Percentiles rank a stretch among this genome's conserved stretches.
Evolutionary conservation across 345 rosid species (phyloP).

Genomic region (Bruguiera gymnorhiza): DNA sequence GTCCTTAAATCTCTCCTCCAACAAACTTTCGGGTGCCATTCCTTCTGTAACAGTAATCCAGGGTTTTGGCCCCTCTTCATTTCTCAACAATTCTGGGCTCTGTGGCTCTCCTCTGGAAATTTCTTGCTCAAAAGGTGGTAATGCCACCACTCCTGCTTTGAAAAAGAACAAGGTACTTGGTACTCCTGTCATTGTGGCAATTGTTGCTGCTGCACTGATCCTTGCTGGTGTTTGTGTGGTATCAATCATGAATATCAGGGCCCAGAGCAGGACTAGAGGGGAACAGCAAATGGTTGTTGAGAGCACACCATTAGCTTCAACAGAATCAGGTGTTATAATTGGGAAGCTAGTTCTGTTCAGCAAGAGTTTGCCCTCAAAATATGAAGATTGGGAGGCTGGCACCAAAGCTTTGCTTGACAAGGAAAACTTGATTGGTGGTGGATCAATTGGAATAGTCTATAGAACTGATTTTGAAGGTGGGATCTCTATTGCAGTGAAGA

Average conservation of each 20-base stretch:
- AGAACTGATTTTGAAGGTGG: conserved; percentile 85
- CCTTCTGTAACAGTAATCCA: conserved; percentile 53
- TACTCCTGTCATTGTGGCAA: conserved; percentile 77
- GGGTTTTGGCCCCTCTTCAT: conserved; percentile 65
- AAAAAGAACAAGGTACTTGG: conserved; percentile 52
- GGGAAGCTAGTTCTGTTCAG: conserved; percentile 95
- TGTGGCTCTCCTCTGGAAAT: conserved; percentile 69
- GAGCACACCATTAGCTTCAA: conserved; percentile 74
- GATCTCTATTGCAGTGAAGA: conserved; percentile 88
- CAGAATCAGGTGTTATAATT: conserved; percentile 63
- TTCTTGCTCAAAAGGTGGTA: conserved; percentile 47
- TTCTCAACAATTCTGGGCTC: conserved; percentile 64
- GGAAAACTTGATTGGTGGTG: conserved; percentile 77
- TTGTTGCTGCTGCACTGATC: conserved; percentile 78
- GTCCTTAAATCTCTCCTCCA: conserved; percentile 69
- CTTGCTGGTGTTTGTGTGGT: conserved; percentile 77
- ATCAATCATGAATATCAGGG: conserved; percentile 73
- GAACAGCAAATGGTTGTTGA: conserved; percentile 51
- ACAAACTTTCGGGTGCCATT: conserved; percentile 69
- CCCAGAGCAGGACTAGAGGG: conserved; percentile 51
- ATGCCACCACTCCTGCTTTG: conserved; percentile 25
- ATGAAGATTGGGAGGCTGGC: conserved; percentile 96
- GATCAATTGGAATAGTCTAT: conserved; percentile 82
- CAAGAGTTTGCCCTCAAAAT: conserved; percentile 84
- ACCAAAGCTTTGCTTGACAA: conserved; percentile 90